These are phyloP conservation scores for Phytophthora sojae DNA, from an alignment of 352 stramenopile species.

Conservation along the genomic window DNA sequence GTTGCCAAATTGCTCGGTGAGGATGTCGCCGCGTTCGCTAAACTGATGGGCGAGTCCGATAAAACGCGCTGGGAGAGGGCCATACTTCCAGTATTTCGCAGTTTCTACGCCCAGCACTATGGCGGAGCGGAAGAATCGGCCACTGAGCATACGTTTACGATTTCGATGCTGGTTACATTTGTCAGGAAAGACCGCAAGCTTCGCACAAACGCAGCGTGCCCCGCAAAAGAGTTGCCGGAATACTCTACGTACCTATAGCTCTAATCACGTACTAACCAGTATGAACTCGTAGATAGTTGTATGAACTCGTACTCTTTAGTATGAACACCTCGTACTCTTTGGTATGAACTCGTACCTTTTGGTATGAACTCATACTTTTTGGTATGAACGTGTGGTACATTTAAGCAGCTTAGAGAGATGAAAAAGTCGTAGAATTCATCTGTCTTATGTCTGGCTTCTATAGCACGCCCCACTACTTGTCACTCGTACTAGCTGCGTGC, in stretches of 20 bases:
- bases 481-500: too few species aligned
- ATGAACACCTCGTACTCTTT: conserved; percentile 1
- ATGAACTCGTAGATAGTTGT: neutral
- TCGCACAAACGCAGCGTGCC: neutral
- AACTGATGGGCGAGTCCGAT: conserved; percentile 2
- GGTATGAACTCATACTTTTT: neutral
- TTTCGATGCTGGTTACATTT: conserved; percentile 9
- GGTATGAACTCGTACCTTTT: conserved; percentile 2
- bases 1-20: conserved; percentile 12
- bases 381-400: neutral
- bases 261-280: neutral
- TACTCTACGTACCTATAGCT: conserved; percentile 3
- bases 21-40: neutral
- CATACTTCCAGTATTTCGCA: neutral
- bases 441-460: neutral
- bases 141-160: neutral
- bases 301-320: conserved; percentile 5
- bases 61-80: neutral
- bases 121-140: neutral
- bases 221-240: conserved; percentile 1
- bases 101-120: conserved; percentile 12
- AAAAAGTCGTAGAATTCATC: conserved; percentile 1
- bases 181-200: conserved; percentile 5
- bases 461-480: neutral
- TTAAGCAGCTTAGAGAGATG: neutral